Evolutionary conservation across 2,329 filamentous ascomycete genomes (phyloP).

Genomic region (Botrytis porri): DNA sequence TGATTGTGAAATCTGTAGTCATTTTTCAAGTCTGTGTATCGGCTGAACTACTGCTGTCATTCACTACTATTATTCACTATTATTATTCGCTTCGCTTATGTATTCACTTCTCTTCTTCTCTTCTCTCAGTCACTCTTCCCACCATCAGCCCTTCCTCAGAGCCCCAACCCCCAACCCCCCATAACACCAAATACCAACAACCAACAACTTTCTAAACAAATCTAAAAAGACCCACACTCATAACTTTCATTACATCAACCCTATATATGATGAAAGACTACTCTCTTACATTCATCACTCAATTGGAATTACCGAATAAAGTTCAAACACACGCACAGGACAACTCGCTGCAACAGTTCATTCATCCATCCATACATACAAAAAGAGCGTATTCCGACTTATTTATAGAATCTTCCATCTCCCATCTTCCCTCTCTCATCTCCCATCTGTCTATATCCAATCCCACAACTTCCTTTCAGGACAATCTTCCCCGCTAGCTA

Average conservation of each 20-base stretch:
- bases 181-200: too few species aligned
- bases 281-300: background rate
- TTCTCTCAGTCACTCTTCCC: too few species aligned
- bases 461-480: background rate
- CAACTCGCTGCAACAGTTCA: background rate
- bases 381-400: background rate
- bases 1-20: background rate
- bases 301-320: background rate
- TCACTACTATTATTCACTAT: too few species aligned
- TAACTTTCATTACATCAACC: background rate
- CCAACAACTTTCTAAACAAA: background rate
- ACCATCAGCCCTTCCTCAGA: too few species aligned
- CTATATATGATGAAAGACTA: background rate
- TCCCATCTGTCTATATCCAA: background rate
- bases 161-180: too few species aligned
- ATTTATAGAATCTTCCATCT: too few species aligned
- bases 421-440: too few species aligned
- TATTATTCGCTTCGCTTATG: too few species aligned
- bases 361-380: background rate
- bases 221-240: background rate
- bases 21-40: background rate
- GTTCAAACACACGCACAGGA: background rate
- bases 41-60: background rate
- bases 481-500: background rate
- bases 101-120: too few species aligned